Evolutionary conservation across 2,329 filamentous ascomycete genomes (phyloP).

Genomic region (Diaporthe australafricana): DNA sequence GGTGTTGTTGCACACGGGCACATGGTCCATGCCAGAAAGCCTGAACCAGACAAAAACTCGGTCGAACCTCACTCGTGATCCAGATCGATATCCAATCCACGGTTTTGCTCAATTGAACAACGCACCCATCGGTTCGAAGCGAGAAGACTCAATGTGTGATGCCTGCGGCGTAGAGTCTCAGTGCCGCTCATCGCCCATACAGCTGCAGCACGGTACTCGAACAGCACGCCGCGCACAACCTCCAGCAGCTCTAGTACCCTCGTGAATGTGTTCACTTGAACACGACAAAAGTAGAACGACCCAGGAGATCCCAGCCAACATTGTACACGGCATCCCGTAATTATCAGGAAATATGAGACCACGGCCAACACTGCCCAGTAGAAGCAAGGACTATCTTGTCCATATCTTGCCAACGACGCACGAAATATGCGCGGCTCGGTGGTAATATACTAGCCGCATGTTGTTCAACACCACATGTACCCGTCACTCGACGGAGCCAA

Average conservation of each 20-base stretch:
- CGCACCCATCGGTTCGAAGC: neutral
- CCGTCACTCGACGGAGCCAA: constrained; percentile 15
- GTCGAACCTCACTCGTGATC: neutral
- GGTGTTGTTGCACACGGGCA: no score
- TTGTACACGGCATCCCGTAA: neutral
- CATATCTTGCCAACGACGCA: neutral
- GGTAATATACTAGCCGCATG: constrained; percentile 4
- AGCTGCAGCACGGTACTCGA: no score
- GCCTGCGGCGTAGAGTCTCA: neutral
- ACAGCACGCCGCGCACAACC: neutral
- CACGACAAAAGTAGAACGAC: neutral
- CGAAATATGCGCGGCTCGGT: neutral
- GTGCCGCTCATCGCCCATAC: no score
- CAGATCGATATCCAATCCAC: neutral
- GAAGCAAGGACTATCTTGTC: neutral
- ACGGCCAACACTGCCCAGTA: neutral
- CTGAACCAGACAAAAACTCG: neutral
- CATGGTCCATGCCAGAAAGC: neutral
- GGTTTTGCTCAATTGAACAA: neutral
- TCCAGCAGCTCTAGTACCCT: neutral
- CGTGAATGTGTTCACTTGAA: constrained; percentile 1
- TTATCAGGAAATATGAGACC: neutral
- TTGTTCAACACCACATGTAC: neutral
- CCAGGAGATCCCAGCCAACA: neutral
- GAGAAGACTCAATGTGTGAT: neutral